Evolutionary conservation across 805 yeast genomes (phyloP), one percentile per base, ranked within the genome.

Genomic region (Nematodospora valgi): DNA sequence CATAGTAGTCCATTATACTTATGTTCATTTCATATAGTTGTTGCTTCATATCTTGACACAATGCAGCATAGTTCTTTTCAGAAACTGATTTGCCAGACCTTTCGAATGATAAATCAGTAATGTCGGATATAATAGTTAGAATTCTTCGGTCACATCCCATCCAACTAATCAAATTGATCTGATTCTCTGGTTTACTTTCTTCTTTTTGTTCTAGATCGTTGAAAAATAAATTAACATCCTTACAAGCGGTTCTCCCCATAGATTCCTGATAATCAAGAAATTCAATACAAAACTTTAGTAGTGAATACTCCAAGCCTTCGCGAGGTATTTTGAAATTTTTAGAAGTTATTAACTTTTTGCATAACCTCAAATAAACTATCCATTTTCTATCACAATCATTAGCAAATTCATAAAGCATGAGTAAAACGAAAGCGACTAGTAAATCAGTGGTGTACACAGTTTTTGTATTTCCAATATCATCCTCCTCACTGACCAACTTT

Each of bases 61-160:
- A 27, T 10, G 5, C 11, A 6, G 23, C 11, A 37, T 48, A 54
- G n/a, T 41, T 39, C 4, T 30, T 18, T 21, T 45, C 47, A 2
- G 46, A 21, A 3, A 54, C 40, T 3, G 37, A 39, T 8, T 32
- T 26, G 24, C 41, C 35, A 7, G 29, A 34, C 34, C 59, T 43
- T 34, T 58, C 62, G 27, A 54, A 47, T 5, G 64, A 58, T 23
- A 59, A 41, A 32, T 59, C 64, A 6, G 65, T 59, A 22, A 58
- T 56, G 26, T 58, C 61, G 6, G 59, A 45, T 10, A 59, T 48
- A 6, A 52, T 43, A 23, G 46, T 44, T 2, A 58, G 32, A 28
- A 59, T 40, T 6, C 41, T 32, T 26, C 44, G 40, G 27, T 56
- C 58, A 35, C 64, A 57, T 11, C 64, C 65, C 52, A 54, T 56